Base-by-base conservation (phyloP, 148 eudicot species). In the Rhododendron mucronatum region DNA sequence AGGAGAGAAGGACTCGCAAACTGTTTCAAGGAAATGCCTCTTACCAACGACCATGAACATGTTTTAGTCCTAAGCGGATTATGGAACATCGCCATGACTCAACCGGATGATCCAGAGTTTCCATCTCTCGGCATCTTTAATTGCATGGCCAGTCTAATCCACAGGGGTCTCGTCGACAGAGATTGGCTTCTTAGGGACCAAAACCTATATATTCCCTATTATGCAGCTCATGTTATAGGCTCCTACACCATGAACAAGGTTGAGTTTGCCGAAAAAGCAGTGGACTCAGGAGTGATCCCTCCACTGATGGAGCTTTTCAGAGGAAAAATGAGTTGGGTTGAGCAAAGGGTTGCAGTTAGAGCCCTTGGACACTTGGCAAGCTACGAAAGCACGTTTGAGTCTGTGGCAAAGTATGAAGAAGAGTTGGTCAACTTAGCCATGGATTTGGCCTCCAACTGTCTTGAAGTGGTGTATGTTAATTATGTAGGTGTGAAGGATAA, bases 211-310 rank as follows among this genome's bases (percentile, higher is more conserved):
- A 92, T 94, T 45, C 94, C 98, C 21, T 94, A 96, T 82, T 96
- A 96, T 86, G 98, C 98, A 41, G 94, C 96, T 82, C 98, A 96
- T 85, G 90, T 96, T 6, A 90, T 96, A n/a, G 98, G 98, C 18
- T 94, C 98, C 2, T 94, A 93, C 88, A 93, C 96, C 13, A 91
- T 94, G 93, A 96, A 92, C 89, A 92, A 86, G 61, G 88, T 85
- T 3, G 91, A 90, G 51, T 92, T 91, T 74, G 94, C 96, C 0
- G 80, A 87, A 80, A 90, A 85, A 81, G 96, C 93, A 5, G 94
- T 89, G 30, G 89, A 89, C 28, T 92, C 95, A 0, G 98, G 98
- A 14, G 95, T 94, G 16, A 85, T 94, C 71, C 92, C 90, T 5
- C 94, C 97, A 57, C 83, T 96, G 48, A 81, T 96, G 82, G 96